A percentile compares a stretch with the other conserved stretches of the same genome.
These are phyloP conservation scores for Exobasidium rhododendri DNA, from an alignment of 1,284 basidiomycete genomes.

Conservation along the genomic window DNA sequence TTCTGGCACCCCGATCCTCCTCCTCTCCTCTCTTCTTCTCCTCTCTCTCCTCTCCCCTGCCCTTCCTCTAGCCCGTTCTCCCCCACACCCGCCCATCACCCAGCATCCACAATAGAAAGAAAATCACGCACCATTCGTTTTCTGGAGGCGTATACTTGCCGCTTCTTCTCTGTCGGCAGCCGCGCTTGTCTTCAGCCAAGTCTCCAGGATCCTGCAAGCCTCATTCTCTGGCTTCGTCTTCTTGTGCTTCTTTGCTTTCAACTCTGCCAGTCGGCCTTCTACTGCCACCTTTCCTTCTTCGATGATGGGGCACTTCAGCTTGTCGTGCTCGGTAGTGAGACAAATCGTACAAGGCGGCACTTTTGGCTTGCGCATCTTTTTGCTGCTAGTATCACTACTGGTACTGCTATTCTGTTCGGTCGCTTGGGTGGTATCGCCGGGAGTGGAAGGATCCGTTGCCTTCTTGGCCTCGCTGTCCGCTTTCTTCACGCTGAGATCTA, in stretches of 20 bases:
- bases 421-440: not conserved
- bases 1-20: no score
- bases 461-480: not conserved
- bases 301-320: not conserved
- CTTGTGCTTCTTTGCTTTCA: not conserved
- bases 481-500: not conserved
- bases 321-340: not conserved
- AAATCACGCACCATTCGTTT: no score
- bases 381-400: not conserved
- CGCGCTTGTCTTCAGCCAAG: not conserved
- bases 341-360: not conserved
- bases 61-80: no score
- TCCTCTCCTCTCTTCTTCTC: no score
- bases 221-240: not conserved
- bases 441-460: not conserved
- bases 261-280: not conserved
- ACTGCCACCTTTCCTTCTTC: not conserved
- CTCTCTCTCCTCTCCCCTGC: no score
- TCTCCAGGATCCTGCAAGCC: not conserved
- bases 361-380: no score
- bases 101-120: no score
- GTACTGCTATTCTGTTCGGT: not conserved
- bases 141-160: no score
- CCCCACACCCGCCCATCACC: no score
- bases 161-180: not conserved